Evolutionary conservation across 202 grass and related monocot genomes (phyloP), one percentile per base, ranked within the genome.

Genomic region (Hordeum pubiflorum): DNA sequence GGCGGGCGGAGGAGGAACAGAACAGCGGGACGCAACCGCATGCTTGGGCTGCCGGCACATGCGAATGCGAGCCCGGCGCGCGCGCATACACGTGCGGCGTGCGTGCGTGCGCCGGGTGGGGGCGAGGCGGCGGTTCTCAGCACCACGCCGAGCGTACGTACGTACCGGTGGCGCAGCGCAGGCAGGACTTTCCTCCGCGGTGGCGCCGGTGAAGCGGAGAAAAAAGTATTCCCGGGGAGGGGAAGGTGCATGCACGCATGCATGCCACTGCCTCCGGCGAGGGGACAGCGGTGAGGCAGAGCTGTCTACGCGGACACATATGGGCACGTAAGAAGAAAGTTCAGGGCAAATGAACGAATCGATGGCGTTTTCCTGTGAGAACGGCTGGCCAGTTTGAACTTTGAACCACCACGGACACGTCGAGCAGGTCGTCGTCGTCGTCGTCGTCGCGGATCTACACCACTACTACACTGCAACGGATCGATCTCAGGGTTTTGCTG

Each of bases 151-250:
- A 3, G 3, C 31, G 31, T 32, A 8, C 48, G 48, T n/a, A 18
- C 46, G 46, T 0, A 7, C 48, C 48, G 48, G 15, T 52, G 48
- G 48, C 17, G 17, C 20, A 15, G 9, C 27, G n/a, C n/a, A 29
- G 27, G 74, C 23, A 32, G 69, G 76, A 33, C 23, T 79, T 83
- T 82, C 39, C 63, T 15, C 56, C 5, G 12, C n/a, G 81, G 66
- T 63, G 76, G 67, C 67, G 37, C 63, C 32, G 10, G 36, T 38
- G 75, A 17, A 18, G 22, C 62, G 43, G 12, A 27, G n/a, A 89
- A 89, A 81, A 20, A 20, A 10, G 6, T 57, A 36, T 29, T 57
- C 0, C 64, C 6, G 61, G 4, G 15, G 1, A 17, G 0, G 13
- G 26, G 31, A 65, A 80, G 64, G 10, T 38, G 21, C 37, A 27